phyloP scores from a whole-genome alignment of 108 stramenopile genomes.

The Cyclostephanos tholiformis region DNA sequence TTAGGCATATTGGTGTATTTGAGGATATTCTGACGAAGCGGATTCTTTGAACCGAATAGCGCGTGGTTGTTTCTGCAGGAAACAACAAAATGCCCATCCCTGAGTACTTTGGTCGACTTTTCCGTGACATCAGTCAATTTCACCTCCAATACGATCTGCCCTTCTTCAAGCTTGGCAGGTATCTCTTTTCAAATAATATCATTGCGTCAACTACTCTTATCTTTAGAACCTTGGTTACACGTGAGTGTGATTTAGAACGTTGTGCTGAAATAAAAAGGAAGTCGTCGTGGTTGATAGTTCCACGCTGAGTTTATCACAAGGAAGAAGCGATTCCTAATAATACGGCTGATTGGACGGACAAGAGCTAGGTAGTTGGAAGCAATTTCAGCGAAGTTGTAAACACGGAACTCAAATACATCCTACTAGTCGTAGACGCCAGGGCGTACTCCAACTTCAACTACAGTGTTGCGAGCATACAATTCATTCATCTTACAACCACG shows the following conservation, averaged over 20 bases:
- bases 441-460: not conserved
- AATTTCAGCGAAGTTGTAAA: slow-evolving; percentile 1
- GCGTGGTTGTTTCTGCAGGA: not conserved
- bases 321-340: no score
- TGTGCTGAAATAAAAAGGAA: not conserved
- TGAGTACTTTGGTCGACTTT: not conserved
- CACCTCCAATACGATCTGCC: not conserved
- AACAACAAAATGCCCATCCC: not conserved
- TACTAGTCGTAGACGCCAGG: not conserved
- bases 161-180: no score
- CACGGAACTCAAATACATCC: slow-evolving; percentile 3
- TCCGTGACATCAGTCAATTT: not conserved
- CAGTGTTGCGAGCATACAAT: not conserved
- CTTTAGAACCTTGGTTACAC: not conserved
- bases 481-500: not conserved
- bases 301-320: not conserved
- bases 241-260: not conserved
- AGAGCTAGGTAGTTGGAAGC: not conserved
- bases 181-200: not conserved
- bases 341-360: not conserved
- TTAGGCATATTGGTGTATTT: not conserved
- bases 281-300: not conserved
- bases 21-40: not conserved
- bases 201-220: not conserved
- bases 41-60: not conserved